These are phyloP conservation scores for Pyrenophora teres DNA, from an alignment of 2,329 filamentous ascomycete genomes.

Conservation along the genomic window DNA sequence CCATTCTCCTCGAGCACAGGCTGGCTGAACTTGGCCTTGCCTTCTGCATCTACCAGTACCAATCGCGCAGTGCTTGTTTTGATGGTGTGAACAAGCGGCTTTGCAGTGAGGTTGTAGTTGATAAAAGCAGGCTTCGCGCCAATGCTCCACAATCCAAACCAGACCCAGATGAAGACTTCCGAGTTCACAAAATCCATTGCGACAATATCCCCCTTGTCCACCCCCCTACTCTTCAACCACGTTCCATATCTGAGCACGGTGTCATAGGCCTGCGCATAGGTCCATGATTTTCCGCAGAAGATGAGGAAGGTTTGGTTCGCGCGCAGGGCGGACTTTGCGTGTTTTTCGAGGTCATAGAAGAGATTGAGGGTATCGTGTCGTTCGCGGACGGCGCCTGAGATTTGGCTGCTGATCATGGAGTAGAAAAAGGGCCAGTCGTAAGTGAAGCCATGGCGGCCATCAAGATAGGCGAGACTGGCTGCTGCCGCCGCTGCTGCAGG, in stretches of 20 bases:
- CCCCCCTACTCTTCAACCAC: conserved; percentile 44
- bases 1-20: conserved; percentile 38
- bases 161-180: conserved; percentile 45
- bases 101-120: conserved; percentile 48
- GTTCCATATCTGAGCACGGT: conserved; percentile 41
- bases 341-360: conserved; percentile 43
- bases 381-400: conserved; percentile 55
- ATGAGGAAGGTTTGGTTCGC: conserved; percentile 40
- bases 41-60: conserved; percentile 63
- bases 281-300: conserved; percentile 40
- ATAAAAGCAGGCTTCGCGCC: conserved; percentile 48
- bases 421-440: conserved; percentile 67
- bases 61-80: conserved; percentile 61
- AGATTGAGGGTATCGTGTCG: conserved; percentile 66
- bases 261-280: conserved; percentile 44
- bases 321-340: conserved; percentile 34
- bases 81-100: conserved; percentile 56
- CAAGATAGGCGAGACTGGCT: conserved; percentile 62
- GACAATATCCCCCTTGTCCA: conserved; percentile 44
- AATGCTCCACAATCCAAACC: conserved; percentile 47
- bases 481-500: conserved; percentile 44
- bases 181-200: conserved; percentile 48
- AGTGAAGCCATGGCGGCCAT: conserved; percentile 68
- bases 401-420: conserved; percentile 55
- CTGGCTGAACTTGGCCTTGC: conserved; percentile 34